Percentiles rank a stretch among this genome's conserved stretches.
phyloP scores from a whole-genome alignment of 75 land plant species.

The Azolla pinnata region DNA sequence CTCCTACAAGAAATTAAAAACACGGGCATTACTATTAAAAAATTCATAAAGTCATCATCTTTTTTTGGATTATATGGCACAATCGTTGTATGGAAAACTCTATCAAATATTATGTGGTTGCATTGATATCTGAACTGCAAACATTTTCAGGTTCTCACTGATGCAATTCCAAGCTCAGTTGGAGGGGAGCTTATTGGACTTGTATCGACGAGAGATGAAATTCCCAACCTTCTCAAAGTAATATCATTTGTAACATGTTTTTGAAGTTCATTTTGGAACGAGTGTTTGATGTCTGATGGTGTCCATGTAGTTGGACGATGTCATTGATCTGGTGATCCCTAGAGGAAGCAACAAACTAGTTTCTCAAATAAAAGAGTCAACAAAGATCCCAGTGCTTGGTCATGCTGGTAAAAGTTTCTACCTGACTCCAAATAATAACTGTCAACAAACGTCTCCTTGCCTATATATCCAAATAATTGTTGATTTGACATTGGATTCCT shows the following conservation, averaged over 20 bases:
- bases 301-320: conserved; percentile 43
- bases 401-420: conserved; percentile 70
- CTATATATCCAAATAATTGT: too few relatives aligned
- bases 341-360: conserved; percentile 95
- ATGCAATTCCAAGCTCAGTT: conserved; percentile 23
- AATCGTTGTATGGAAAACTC: too few relatives aligned
- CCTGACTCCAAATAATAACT: too few relatives aligned
- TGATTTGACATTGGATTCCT: too few relatives aligned
- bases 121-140: too few relatives aligned
- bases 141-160: conserved; percentile 56
- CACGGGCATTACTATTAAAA: too few relatives aligned
- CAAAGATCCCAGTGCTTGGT: conserved; percentile 96
- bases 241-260: too few relatives aligned
- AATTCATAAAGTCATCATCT: too few relatives aligned
- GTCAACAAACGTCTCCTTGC: too few relatives aligned
- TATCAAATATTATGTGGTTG: too few relatives aligned
- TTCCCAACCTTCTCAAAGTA: conserved; percentile 37
- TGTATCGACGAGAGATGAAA: conserved; percentile 28
- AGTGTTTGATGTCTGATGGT: too few relatives aligned
- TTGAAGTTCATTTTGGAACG: background rate
- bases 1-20: conserved; percentile 21
- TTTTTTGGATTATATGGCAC: too few relatives aligned
- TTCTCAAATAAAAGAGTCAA: conserved; percentile 72
- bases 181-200: conserved; percentile 31
- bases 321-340: conserved; percentile 97